phyloP scores from a whole-genome alignment of 352 stramenopile species.

The Pythium phragmiticola region DNA sequence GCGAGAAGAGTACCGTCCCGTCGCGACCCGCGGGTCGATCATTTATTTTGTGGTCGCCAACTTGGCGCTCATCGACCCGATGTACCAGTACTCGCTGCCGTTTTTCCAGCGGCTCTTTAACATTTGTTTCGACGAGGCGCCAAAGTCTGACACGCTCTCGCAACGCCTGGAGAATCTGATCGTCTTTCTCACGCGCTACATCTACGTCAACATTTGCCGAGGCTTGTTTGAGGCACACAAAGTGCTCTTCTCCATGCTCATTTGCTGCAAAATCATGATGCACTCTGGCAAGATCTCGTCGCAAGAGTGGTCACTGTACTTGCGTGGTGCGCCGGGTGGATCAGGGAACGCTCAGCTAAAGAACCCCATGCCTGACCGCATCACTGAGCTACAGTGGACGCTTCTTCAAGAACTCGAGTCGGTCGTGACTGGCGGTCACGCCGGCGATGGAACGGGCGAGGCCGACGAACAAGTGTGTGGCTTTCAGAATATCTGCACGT shows the following conservation, averaged over 20 bases:
- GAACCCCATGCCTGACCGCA: constrained; percentile 65
- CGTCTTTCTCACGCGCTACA: constrained; percentile 87
- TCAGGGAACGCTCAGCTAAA: constrained; percentile 28
- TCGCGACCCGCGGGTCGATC: constrained; percentile 90
- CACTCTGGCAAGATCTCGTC: constrained; percentile 66
- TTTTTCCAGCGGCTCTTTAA: constrained; percentile 93
- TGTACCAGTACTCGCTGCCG: constrained; percentile 95
- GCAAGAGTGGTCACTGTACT: constrained; percentile 89
- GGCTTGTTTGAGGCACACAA: constrained; percentile 94
- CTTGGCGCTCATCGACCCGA: constrained; percentile 90
- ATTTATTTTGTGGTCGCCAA: constrained; percentile 96
- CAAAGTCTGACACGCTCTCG: constrained; percentile 50
- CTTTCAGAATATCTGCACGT: constrained; percentile 70
- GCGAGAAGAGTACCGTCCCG: constrained; percentile 88
- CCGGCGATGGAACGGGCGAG: not conserved
- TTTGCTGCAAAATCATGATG: constrained; percentile 94
- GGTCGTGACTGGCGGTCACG: constrained; percentile 35
- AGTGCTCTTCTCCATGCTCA: constrained; percentile 92
- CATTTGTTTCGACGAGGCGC: constrained; percentile 86
- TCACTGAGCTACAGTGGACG: constrained; percentile 83
- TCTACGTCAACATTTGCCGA: constrained; percentile 94
- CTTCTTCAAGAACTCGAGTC: constrained; percentile 77
- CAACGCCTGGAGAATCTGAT: constrained; percentile 82
- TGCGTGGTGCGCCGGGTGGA: constrained; percentile 51
- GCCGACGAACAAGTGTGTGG: constrained; percentile 20